These are phyloP conservation scores for Neurospora sp. DNA, from an alignment of 495 filamentous ascomycete species.

Conservation along the genomic window DNA sequence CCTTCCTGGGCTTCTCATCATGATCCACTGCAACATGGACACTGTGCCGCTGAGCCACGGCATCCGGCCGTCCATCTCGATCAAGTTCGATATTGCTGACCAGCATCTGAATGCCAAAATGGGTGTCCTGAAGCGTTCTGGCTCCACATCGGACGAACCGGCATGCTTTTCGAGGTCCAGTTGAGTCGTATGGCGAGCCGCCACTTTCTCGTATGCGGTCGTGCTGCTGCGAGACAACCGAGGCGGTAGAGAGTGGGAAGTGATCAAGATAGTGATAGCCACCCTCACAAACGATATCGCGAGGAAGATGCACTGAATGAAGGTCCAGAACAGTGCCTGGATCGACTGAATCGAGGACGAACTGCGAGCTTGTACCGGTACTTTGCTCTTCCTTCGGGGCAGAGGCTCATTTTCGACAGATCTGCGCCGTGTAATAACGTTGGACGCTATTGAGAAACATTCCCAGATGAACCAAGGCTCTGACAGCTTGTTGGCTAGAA, in stretches of 20 bases:
- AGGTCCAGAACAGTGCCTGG: slow-evolving; percentile 51
- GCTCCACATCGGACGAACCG: slow-evolving; percentile 1
- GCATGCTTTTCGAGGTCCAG: slow-evolving; percentile 1
- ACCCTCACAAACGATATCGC: slow-evolving; percentile 54
- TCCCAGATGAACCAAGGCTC: slow-evolving; percentile 84
- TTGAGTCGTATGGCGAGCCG: slow-evolving; percentile 8
- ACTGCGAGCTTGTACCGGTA: not conserved
- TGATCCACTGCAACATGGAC: slow-evolving; percentile 61
- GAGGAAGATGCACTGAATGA: slow-evolving; percentile 60
- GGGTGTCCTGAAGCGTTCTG: slow-evolving; percentile 47
- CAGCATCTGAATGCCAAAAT: slow-evolving; percentile 65
- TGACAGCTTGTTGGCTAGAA: slow-evolving; percentile 64
- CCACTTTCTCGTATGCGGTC: slow-evolving; percentile 4
- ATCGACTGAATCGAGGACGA: slow-evolving; percentile 29
- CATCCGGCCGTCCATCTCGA: slow-evolving; percentile 68
- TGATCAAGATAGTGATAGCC: slow-evolving; percentile 38
- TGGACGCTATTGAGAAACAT: slow-evolving; percentile 49
- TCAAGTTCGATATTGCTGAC: slow-evolving; percentile 55
- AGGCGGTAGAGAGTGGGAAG: slow-evolving; percentile 43
- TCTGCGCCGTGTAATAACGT: slow-evolving; percentile 10
- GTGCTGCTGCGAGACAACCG: slow-evolving; percentile 19
- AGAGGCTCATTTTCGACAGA: slow-evolving; percentile 4
- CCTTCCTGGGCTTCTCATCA: slow-evolving; percentile 59
- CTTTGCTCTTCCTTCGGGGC: slow-evolving; percentile 3
- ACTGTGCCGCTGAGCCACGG: slow-evolving; percentile 71